Conservation (phyloP, 768 basidiomycete genomes). For the Leccinum rimulosum region DNA sequence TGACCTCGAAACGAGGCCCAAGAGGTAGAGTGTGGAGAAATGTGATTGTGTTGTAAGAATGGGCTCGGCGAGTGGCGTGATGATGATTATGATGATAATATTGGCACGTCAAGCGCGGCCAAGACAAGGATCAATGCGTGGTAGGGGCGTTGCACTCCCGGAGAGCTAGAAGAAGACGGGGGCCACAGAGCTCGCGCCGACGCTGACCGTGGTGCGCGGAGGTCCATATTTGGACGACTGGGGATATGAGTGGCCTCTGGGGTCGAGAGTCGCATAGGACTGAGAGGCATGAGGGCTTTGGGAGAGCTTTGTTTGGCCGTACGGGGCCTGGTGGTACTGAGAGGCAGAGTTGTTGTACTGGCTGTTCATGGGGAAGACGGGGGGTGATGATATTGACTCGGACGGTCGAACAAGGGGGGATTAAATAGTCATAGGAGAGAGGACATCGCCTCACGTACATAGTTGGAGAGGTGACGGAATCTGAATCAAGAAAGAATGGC, state of each 20-base stretch:
- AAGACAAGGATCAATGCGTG: neutral
- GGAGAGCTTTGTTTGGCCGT: slow-evolving; percentile 22
- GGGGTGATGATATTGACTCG: neutral
- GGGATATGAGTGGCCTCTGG: slow-evolving; percentile 18
- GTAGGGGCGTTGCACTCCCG: neutral
- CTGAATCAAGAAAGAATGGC: slow-evolving; percentile 22
- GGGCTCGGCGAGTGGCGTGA: neutral
- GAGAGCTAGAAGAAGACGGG: slow-evolving; percentile 56
- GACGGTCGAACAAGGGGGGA: slow-evolving; percentile 2
- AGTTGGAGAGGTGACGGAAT: slow-evolving; percentile 15
- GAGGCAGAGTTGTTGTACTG: slow-evolving; percentile 23
- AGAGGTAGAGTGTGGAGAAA: slow-evolving; percentile 3
- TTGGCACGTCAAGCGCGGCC: slow-evolving; percentile 4
- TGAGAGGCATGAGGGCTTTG: slow-evolving; percentile 16
- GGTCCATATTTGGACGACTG: slow-evolving; percentile 24
- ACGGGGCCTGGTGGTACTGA: slow-evolving; percentile 10
- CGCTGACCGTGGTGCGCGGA: slow-evolving; percentile 41
- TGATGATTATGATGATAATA: neutral
- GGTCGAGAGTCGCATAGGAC: slow-evolving; percentile 20
- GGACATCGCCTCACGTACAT: slow-evolving; percentile 27
- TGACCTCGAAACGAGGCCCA: slow-evolving; percentile 5
- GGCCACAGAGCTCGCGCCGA: slow-evolving; percentile 48
- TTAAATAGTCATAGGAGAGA: slow-evolving; percentile 26
- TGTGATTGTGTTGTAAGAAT: neutral
- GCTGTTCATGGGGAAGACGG: slow-evolving; percentile 22